Conservation (phyloP, 805 yeast genomes). For the Kodamaea kaohsiungensis region DNA sequence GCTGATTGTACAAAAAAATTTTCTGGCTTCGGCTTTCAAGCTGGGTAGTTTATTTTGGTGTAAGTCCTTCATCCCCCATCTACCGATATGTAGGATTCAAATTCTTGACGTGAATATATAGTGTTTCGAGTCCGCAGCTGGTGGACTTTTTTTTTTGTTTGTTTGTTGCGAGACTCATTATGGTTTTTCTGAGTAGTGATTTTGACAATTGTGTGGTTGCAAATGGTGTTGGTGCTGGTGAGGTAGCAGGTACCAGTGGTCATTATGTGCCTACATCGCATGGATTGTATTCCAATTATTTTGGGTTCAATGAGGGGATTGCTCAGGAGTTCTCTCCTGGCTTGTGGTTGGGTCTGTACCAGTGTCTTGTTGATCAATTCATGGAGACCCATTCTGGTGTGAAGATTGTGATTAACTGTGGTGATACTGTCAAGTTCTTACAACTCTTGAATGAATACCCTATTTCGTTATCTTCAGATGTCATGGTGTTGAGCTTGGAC, state of each 20-base stretch:
- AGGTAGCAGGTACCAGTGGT: background rate
- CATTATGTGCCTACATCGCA: background rate
- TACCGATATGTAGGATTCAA: background rate
- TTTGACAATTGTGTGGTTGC: background rate
- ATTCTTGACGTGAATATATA: background rate
- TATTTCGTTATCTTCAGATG: constrained; percentile 31
- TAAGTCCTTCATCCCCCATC: background rate
- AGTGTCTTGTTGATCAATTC: constrained; percentile 10
- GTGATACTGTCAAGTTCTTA: constrained; percentile 32
- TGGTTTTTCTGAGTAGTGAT: background rate
- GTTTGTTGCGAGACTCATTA: background rate
- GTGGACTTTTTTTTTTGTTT: background rate
- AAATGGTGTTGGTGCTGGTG: background rate
- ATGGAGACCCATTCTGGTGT: constrained; percentile 10
- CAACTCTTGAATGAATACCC: constrained; percentile 21
- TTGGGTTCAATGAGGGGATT: constrained; percentile 5
- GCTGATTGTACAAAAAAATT: constrained; percentile 3
- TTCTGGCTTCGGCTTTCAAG: background rate
- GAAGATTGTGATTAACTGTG: constrained; percentile 42
- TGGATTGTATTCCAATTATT: background rate
- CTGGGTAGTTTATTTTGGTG: background rate
- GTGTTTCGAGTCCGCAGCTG: background rate
- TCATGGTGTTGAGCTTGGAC: constrained; percentile 39
- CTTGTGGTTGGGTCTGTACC: constrained; percentile 29
- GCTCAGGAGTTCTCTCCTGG: constrained; percentile 30